Evolutionary conservation across 2,329 filamentous ascomycete genomes (phyloP), one percentile per base, ranked within the genome.

Genomic region (Penicillium sp.): DNA sequence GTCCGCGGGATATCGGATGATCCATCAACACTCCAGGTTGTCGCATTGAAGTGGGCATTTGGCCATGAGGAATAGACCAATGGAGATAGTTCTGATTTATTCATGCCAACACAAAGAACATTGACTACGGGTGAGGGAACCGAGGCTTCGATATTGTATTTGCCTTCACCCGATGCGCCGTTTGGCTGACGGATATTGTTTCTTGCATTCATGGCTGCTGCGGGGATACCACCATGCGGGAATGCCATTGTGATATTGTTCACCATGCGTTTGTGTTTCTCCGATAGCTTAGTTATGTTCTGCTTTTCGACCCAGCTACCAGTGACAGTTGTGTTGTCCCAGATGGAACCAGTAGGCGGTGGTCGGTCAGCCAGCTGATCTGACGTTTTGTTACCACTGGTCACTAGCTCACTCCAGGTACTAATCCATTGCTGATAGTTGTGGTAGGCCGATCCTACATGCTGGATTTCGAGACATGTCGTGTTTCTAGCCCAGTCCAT

Each of bases 201-300:
- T 9, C 74, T 70, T 0, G 79, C 73, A 62, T 88, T 78, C 9
- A 78, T 82, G 0, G 88, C 86, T 0, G 90, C 90, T 13, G 78
- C 73, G 33, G 89, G 85, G 0, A 95, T 81, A 0, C 87, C 85
- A 0, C 86, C 79, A 65, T 95, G 90, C 0, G 90, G 90, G 82
- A 93, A 88, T 0, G 89, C 89, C 62, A 93, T 79, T 0, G 88
- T 90, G 26, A 91, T 84, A 61, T 93, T 92, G 69, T 92, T 90
- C 65, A 93, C 77, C 37, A 89, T 79, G 26, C 89, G 80, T 0
- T 77, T 74, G 52, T 84, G 71, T 11, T 78, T 68, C 4, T 78
- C 68, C 4, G 81, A 87, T 0, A 79, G 75, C 3, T 75, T 71
- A 0, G 79, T 78, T 19, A 86, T 81, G 54, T 90, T 78, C 33